A percentile compares a stretch with the other conserved stretches of the same genome.
phyloP scores from a whole-genome alignment of 2,329 filamentous ascomycete genomes.

The Aspergillaceae sp. region DNA sequence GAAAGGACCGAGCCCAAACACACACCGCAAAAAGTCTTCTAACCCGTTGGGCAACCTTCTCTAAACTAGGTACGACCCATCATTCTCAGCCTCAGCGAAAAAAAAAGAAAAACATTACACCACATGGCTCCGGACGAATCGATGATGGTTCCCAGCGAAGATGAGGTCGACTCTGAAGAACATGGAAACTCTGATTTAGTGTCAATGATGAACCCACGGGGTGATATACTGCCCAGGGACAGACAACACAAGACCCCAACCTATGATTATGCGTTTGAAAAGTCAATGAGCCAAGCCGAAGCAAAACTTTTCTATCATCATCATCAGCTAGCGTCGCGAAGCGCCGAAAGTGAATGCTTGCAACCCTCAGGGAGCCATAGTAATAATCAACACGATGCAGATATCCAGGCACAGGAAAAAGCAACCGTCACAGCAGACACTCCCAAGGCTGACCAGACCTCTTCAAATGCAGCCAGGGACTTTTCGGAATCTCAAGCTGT shows the following conservation, averaged over 20 bases:
- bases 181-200: constrained; percentile 4
- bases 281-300: constrained; percentile 87
- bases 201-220: constrained; percentile 3
- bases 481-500: background rate
- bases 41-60: too few species aligned
- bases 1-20: too few species aligned
- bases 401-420: constrained; percentile 5
- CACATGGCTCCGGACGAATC: too few species aligned
- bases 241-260: constrained; percentile 65
- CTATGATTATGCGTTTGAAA: constrained; percentile 89
- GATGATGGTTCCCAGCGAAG: background rate
- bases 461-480: background rate
- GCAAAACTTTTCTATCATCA: constrained; percentile 94
- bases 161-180: constrained; percentile 8
- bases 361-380: constrained; percentile 22
- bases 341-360: constrained; percentile 27
- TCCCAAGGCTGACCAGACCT: background rate
- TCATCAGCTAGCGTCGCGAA: constrained; percentile 58
- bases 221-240: constrained; percentile 31
- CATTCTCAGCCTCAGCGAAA: too few species aligned
- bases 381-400: constrained; percentile 6
- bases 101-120: too few species aligned
- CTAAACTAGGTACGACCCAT: too few species aligned
- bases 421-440: background rate
- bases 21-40: too few species aligned